Base-by-base conservation (phyloP, 495 filamentous ascomycete species). In the Penicillium longicatenatum region DNA sequence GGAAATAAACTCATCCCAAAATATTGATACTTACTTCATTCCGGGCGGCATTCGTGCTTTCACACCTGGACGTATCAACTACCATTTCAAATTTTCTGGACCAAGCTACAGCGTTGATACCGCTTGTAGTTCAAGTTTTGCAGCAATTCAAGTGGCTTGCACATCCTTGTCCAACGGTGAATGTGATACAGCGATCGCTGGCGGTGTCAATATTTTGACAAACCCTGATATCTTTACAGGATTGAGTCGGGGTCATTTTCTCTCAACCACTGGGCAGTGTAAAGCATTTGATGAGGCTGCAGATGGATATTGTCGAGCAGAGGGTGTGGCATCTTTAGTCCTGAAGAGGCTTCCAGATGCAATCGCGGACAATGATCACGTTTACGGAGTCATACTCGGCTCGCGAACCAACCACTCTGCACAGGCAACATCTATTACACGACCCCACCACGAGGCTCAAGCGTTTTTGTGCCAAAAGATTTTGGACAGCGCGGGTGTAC, bases 11-110 rank as follows among this genome's bases (percentile, higher is more conserved):
- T 83, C 85, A 17, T 81, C 81, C 3, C 81, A 92, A 59, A 84
- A 91, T 52, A 81, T 93, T 37, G 88, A 90, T 64, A 91, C 88
- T 1, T 92, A 93, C 68, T 90, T 77, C 73, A 89, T 92, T 61
- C 86, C 90, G 0, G 90, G 90, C 37, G 86, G 84, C 59, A 79
- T 84, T 4, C 81, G 89, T 16, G 89, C 89, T 3, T 93, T 92
- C 54, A 82, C 82, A 0, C 83, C 84, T 11, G 87, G 64, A 6
- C 79, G 79, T 53, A 85, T 85, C 62, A 56, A 57, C 19, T 63
- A 63, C 49, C 50, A 45, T 29, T 86, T 89, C 58, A 84, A 82
- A 30, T 88, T 87, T 62, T 82, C 77, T 39, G 90, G 89, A 1
- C 87, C 87, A 1, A 88, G 84, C 47, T 82, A 84, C 69, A 86